phyloP scores from a whole-genome alignment of 768 basidiomycete species.

The Hypholoma sublateritium region DNA sequence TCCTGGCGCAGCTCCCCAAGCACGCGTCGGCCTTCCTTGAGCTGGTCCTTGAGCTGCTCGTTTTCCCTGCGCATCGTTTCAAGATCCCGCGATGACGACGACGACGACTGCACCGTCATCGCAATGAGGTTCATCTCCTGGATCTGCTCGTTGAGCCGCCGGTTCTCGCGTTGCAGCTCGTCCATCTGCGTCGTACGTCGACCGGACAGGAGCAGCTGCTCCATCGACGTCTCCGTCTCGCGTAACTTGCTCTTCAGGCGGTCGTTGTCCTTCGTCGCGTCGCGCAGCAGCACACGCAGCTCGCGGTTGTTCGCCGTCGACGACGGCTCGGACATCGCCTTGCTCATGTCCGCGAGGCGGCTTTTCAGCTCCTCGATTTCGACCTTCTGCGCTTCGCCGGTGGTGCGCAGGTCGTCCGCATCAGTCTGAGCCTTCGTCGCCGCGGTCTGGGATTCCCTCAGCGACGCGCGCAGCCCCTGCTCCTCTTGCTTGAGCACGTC shows the following conservation, averaged over 20 bases:
- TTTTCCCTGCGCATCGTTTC: conserved; percentile 33
- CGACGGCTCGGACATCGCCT: conserved; percentile 25
- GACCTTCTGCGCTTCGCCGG: conserved; percentile 22
- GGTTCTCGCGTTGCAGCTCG: conserved; percentile 33
- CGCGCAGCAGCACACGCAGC: conserved; percentile 34
- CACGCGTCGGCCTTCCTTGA: conserved; percentile 26
- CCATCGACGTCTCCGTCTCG: conserved; percentile 35
- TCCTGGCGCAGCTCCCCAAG: conserved; percentile 18
- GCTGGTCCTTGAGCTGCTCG: conserved; percentile 30
- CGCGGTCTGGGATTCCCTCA: conserved; percentile 23
- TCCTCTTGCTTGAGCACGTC: conserved; percentile 26
- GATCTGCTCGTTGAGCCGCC: conserved; percentile 27
- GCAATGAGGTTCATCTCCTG: conserved; percentile 32
- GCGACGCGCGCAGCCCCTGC: conserved; percentile 23
- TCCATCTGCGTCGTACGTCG: conserved; percentile 29
- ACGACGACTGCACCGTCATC: conserved; percentile 27
- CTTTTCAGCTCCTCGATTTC: conserved; percentile 29
- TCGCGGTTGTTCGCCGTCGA: conserved; percentile 29
- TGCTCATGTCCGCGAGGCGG: conserved; percentile 32
- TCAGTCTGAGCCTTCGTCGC: conserved; percentile 23
- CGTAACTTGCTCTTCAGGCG: conserved; percentile 32
- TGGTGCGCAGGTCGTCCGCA: conserved; percentile 20
- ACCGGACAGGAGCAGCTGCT: conserved; percentile 32
- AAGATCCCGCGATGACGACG: not conserved
- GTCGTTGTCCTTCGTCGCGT: conserved; percentile 43